Conservation (phyloP, 352 stramenopile species). For the Phytophthora macrochlamydospora region DNA sequence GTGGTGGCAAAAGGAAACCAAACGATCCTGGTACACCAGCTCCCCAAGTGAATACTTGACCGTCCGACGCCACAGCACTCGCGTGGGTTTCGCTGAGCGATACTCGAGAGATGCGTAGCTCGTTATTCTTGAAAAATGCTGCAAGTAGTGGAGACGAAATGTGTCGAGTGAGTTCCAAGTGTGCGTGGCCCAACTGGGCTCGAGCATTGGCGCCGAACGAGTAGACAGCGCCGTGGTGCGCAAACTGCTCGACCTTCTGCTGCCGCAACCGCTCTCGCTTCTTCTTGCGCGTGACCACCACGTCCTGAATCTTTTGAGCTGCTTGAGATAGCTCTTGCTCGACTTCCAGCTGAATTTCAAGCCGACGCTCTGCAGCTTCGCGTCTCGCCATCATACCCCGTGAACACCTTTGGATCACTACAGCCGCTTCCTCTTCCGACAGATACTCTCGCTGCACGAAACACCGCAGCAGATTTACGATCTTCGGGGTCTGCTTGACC, state of each 20-base stretch:
- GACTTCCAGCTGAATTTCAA: conserved; percentile 59
- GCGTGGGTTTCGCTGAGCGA: conserved; percentile 63
- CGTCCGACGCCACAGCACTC: conserved; percentile 64
- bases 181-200: conserved; percentile 57
- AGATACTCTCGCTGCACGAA: conserved; percentile 75
- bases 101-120: conserved; percentile 56
- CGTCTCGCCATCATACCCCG: conserved; percentile 59
- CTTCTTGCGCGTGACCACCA: conserved; percentile 67
- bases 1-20: conserved; percentile 47
- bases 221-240: conserved; percentile 73
- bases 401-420: conserved; percentile 57
- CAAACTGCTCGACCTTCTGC: conserved; percentile 75
- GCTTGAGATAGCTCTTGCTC: conserved; percentile 62
- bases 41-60: conserved; percentile 76
- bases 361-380: conserved; percentile 50
- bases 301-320: conserved; percentile 70
- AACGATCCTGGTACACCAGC: conserved; percentile 68
- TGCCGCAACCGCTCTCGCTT: conserved; percentile 64
- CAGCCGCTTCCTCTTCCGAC: conserved; percentile 55
- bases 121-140: conserved; percentile 75
- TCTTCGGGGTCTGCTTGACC: conserved; percentile 74
- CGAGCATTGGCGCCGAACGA: conserved; percentile 67
- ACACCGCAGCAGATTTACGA: conserved; percentile 71
- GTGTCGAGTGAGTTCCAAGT: conserved; percentile 43
- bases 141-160: conserved; percentile 50